A percentile compares a stretch with the other conserved stretches of the same genome.
phyloP scores from a whole-genome alignment of 129 eudicot genomes.

The Chrysanthemum makinoi region DNA sequence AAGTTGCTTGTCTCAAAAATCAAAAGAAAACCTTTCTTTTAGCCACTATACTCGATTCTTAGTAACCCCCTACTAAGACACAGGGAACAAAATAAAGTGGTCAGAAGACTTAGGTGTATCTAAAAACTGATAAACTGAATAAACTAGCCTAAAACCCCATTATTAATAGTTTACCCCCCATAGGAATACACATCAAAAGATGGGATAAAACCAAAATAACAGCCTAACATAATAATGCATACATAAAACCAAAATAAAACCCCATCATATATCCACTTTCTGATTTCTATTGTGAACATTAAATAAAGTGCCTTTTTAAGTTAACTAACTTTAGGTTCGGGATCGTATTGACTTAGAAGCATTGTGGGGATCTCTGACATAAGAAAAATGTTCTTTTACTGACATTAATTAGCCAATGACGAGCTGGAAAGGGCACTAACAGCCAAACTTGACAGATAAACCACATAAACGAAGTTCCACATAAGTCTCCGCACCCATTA shows the following conservation, averaged over 20 bases:
- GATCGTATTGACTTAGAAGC: neutral
- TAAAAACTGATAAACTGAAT: neutral
- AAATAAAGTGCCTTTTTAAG: constrained; percentile 5
- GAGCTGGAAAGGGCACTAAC: neutral
- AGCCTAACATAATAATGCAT: too few species aligned
- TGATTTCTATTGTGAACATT: constrained; percentile 2
- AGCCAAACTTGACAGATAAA: constrained; percentile 13
- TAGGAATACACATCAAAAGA: neutral
- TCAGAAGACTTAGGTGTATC: constrained; percentile 2
- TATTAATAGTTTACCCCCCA: neutral
- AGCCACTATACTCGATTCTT: neutral
- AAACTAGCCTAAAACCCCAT: neutral
- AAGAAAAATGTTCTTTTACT: neutral
- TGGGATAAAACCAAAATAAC: neutral
- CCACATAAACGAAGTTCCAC: constrained; percentile 1
- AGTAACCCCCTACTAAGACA: neutral
- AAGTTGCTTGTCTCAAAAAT: constrained; percentile 16
- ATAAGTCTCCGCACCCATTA: too few species aligned
- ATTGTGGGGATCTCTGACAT: neutral
- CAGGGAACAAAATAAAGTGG: neutral
- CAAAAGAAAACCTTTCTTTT: neutral
- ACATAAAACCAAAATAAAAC: neutral
- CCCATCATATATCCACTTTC: neutral
- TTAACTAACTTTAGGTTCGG: neutral
- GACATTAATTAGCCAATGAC: constrained; percentile 13